phyloP scores from a whole-genome alignment of 495 filamentous ascomycete species.

The Clavariopsis aquatica region DNA sequence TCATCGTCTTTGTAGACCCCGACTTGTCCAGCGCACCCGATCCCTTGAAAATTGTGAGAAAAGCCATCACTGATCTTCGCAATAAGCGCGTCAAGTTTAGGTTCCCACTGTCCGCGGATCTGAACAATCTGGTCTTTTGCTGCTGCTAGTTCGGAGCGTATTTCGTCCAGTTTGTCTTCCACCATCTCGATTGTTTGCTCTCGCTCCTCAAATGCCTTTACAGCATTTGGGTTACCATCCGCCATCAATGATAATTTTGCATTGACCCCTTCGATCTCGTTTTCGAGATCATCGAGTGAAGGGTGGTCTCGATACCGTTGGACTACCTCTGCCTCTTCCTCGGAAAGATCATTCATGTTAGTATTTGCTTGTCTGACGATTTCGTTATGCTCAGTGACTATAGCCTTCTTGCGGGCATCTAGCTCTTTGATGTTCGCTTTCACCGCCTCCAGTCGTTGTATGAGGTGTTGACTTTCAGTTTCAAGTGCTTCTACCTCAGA shows the following conservation, averaged over 20 bases:
- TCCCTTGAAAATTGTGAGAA: constrained; percentile 84
- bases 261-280: constrained; percentile 71
- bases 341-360: constrained; percentile 35
- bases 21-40: constrained; percentile 94
- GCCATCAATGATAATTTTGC: constrained; percentile 77
- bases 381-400: constrained; percentile 41
- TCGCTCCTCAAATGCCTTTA: constrained; percentile 77
- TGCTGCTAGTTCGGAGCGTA: constrained; percentile 52
- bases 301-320: constrained; percentile 42
- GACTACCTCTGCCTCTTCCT: constrained; percentile 43
- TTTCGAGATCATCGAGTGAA: constrained; percentile 64
- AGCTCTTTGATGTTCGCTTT: constrained; percentile 47
- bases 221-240: constrained; percentile 72
- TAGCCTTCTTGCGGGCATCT: constrained; percentile 35
- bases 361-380: neutral
- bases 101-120: constrained; percentile 73
- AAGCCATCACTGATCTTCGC: constrained; percentile 85
- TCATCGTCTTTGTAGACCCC: constrained; percentile 75
- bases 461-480: constrained; percentile 61
- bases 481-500: constrained; percentile 72
- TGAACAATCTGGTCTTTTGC: constrained; percentile 59
- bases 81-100: constrained; percentile 74
- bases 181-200: constrained; percentile 58
- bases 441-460: constrained; percentile 54
- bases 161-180: constrained; percentile 50